These are phyloP conservation scores for Lanmaoa rubissima DNA, from an alignment of 768 basidiomycete species.

Conservation along the genomic window DNA sequence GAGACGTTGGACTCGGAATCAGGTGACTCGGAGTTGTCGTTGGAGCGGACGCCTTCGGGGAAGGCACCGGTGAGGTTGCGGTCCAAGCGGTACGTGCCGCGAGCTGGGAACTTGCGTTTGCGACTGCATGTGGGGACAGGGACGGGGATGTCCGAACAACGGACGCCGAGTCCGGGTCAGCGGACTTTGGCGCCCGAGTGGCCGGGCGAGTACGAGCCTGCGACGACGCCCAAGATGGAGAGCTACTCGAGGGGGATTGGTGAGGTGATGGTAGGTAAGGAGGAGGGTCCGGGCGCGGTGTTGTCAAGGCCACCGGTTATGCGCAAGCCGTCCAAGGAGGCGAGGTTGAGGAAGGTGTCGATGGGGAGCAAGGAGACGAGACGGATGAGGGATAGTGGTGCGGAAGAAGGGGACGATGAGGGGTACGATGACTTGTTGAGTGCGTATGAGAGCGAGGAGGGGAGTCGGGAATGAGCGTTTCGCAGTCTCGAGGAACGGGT, in stretches of 20 bases:
- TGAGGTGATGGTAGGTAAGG: background rate
- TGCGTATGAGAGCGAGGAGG: constrained; percentile 79
- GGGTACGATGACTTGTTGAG: constrained; percentile 76
- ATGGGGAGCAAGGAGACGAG: constrained; percentile 38
- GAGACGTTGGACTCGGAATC: constrained; percentile 25
- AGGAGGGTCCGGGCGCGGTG: constrained; percentile 2
- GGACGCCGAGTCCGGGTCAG: constrained; percentile 44
- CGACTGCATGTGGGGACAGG: constrained; percentile 21
- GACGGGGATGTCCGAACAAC: constrained; percentile 26
- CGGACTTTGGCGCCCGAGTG: constrained; percentile 53
- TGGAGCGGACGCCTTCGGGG: constrained; percentile 32
- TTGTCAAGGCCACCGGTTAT: constrained; percentile 24
- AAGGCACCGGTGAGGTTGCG: constrained; percentile 44
- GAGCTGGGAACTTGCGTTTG: constrained; percentile 49
- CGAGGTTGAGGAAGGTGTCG: constrained; percentile 47
- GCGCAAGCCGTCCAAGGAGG: constrained; percentile 32
- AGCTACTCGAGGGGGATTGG: constrained; percentile 40
- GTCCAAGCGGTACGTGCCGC: constrained; percentile 47
- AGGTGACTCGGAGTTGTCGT: constrained; percentile 39
- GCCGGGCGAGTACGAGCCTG: constrained; percentile 49
- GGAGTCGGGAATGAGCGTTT: constrained; percentile 29
- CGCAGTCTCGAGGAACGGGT: too few species aligned
- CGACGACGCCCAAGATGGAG: constrained; percentile 56
- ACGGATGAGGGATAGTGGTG: constrained; percentile 55
- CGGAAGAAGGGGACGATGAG: constrained; percentile 74